These are phyloP conservation scores for Ramularia endophylla DNA, from an alignment of 2,329 filamentous ascomycete species.

Conservation along the genomic window DNA sequence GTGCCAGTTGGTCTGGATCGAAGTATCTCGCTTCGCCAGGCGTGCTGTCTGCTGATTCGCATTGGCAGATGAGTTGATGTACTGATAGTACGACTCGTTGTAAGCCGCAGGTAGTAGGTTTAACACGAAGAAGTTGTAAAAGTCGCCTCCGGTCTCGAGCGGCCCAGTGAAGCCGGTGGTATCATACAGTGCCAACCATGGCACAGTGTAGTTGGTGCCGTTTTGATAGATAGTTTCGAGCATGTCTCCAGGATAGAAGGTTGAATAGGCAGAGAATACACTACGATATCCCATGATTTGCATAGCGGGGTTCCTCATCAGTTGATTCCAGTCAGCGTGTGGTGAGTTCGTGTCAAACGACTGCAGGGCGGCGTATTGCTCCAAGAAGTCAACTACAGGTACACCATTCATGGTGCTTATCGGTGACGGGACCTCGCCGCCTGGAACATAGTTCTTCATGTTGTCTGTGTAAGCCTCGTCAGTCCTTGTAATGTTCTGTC, in stretches of 20 bases:
- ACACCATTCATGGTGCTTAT: too few relatives aligned
- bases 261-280: conserved; percentile 25
- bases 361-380: conserved; percentile 14
- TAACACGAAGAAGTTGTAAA: conserved; percentile 36
- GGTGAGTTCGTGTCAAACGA: conserved; percentile 28
- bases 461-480: too few relatives aligned
- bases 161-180: conserved; percentile 19
- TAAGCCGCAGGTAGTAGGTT: conserved; percentile 12
- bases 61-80: too few relatives aligned
- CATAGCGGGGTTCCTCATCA: conserved; percentile 29
- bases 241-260: conserved; percentile 30
- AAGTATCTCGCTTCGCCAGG: too few relatives aligned
- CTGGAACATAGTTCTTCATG: too few relatives aligned
- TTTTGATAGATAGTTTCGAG: conserved; percentile 27
- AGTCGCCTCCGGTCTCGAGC: conserved; percentile 32
- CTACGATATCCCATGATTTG: too few relatives aligned
- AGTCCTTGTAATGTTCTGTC: too few relatives aligned
- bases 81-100: too few relatives aligned
- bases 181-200: conserved; percentile 20
- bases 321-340: conserved; percentile 33
- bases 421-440: too few relatives aligned
- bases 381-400: too few relatives aligned
- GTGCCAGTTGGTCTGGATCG: too few relatives aligned
- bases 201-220: conserved; percentile 9
- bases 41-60: too few relatives aligned